Percentiles rank a stretch among this genome's conserved stretches.
Evolutionary conservation across 192 early-diverging fungal species (phyloP).

Genomic region (Phlyctochytrium bullatum): DNA sequence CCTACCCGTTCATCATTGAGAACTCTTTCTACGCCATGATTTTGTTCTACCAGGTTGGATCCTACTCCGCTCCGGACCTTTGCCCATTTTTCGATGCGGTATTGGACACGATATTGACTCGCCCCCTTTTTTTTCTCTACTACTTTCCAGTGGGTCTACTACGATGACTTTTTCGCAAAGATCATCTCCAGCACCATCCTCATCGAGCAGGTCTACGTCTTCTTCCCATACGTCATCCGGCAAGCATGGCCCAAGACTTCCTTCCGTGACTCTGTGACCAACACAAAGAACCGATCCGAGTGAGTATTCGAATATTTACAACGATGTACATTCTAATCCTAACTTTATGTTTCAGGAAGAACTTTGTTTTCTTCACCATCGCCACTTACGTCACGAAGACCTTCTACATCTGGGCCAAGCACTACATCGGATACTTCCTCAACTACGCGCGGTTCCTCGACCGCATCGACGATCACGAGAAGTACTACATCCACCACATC

Average conservation of each 20-base stretch:
- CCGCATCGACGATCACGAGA: constrained; percentile 11
- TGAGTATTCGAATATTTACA: background rate
- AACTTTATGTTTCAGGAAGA: background rate
- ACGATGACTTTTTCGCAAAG: constrained; percentile 21
- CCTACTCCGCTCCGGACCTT: background rate
- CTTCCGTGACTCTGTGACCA: constrained; percentile 27
- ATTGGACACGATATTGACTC: no score
- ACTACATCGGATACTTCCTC: constrained; percentile 31
- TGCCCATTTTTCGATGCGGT: background rate
- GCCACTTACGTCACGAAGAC: constrained; percentile 28
- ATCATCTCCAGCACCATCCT: constrained; percentile 17
- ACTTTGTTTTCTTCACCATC: constrained; percentile 15
- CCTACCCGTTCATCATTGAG: constrained; percentile 29
- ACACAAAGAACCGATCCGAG: constrained; percentile 22
- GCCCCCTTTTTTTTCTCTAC: background rate
- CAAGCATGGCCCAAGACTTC: constrained; percentile 28
- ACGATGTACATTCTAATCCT: background rate
- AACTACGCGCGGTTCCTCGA: constrained; percentile 32
- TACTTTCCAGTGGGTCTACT: constrained; percentile 22
- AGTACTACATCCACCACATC: constrained; percentile 30
- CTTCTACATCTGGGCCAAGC: constrained; percentile 37
- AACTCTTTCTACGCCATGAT: constrained; percentile 37
- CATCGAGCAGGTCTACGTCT: constrained; percentile 25
- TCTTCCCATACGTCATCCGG: constrained; percentile 29
- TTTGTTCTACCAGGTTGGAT: constrained; percentile 17